Percentiles rank a stretch among this genome's conserved stretches.
These are phyloP conservation scores for Pulveroboletus sp. DNA, from an alignment of 768 basidiomycete genomes.

Conservation along the genomic window DNA sequence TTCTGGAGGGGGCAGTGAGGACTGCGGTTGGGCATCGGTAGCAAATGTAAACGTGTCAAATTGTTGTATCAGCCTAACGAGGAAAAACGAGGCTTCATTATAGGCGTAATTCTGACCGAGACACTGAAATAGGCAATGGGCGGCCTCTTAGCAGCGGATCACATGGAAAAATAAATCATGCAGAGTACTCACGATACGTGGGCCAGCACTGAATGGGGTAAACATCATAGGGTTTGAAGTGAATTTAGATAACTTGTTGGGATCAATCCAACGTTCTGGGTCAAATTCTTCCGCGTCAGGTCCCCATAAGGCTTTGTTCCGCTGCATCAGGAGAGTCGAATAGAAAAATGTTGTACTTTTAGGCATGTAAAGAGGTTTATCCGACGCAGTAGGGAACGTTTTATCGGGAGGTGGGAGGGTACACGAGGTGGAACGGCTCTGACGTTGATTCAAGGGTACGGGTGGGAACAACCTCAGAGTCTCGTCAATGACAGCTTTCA, in stretches of 20 bases:
- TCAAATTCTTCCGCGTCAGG: conserved; percentile 71
- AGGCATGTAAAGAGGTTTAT: conserved; percentile 55
- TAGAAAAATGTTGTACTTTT: conserved; percentile 52
- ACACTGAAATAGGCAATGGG: conserved; percentile 40
- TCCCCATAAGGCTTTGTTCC: conserved; percentile 68
- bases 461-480: conserved; percentile 75
- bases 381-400: conserved; percentile 37
- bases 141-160: conserved; percentile 11
- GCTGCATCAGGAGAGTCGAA: conserved; percentile 59
- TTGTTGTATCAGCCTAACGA: conserved; percentile 60
- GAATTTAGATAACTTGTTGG: conserved; percentile 44
- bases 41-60: conserved; percentile 58
- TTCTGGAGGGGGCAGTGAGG: conserved; percentile 55
- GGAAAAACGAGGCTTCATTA: conserved; percentile 71
- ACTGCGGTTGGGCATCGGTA: conserved; percentile 55
- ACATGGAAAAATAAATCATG: neutral
- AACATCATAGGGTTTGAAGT: conserved; percentile 64
- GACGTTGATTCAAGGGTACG: conserved; percentile 67
- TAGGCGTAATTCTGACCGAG: conserved; percentile 72
- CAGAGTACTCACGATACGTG: conserved; percentile 41
- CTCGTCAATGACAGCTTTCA: conserved; percentile 77
- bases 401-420: conserved; percentile 49
- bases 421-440: conserved; percentile 46
- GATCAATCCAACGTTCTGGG: conserved; percentile 73
- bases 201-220: conserved; percentile 70